Evolutionary conservation across 768 basidiomycete species (phyloP).

Genomic region (Amanita rubescens): DNA sequence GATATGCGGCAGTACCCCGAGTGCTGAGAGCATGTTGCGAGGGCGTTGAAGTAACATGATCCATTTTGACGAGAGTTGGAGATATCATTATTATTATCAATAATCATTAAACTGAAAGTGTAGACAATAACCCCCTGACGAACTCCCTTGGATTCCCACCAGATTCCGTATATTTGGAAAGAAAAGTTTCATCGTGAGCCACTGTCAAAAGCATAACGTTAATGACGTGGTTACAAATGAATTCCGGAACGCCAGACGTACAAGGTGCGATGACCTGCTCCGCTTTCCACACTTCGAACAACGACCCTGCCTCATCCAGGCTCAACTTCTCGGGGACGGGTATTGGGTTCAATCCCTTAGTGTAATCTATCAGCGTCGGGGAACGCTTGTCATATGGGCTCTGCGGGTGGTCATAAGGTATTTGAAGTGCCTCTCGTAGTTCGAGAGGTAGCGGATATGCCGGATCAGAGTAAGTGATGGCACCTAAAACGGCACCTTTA

Average conservation of each 20-base stretch:
- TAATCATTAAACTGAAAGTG: constrained; percentile 7
- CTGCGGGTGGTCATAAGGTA: constrained; percentile 32
- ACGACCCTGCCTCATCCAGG: constrained; percentile 58
- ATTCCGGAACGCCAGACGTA: constrained; percentile 21
- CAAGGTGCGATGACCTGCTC: constrained; percentile 47
- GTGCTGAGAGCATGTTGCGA: too few relatives aligned
- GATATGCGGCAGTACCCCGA: too few relatives aligned
- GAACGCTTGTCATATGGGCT: constrained; percentile 54
- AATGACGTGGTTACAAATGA: not conserved
- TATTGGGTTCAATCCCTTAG: constrained; percentile 36
- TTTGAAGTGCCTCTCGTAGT: constrained; percentile 52
- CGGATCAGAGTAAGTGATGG: constrained; percentile 56
- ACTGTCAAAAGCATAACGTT: constrained; percentile 16
- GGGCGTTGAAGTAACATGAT: too few relatives aligned
- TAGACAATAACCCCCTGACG: constrained; percentile 53
- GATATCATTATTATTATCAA: too few relatives aligned
- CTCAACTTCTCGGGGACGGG: constrained; percentile 49
- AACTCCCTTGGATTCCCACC: constrained; percentile 77
- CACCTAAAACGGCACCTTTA: constrained; percentile 65
- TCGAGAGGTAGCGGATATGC: constrained; percentile 53
- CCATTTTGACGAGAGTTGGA: too few relatives aligned
- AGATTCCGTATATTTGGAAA: constrained; percentile 71
- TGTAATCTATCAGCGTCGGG: constrained; percentile 40
- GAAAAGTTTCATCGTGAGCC: constrained; percentile 60
- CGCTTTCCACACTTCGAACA: constrained; percentile 74